These are phyloP conservation scores for Coriaria nepalensis DNA, from an alignment of 306 rosid genomes.

Conservation along the genomic window DNA sequence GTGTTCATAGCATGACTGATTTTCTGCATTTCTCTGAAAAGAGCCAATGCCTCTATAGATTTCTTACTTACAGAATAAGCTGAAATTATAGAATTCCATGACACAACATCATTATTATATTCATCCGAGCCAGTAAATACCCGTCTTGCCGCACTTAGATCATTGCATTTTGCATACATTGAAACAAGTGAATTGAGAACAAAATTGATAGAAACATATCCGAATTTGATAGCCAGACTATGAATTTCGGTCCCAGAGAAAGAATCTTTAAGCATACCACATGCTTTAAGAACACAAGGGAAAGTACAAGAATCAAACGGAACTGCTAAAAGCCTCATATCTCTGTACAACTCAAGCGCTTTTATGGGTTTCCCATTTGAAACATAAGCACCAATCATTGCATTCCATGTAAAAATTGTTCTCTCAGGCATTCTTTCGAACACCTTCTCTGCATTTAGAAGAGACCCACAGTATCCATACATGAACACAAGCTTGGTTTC, in stretches of 20 bases:
- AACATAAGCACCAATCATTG: conserved; percentile 52
- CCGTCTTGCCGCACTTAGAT: conserved; percentile 34
- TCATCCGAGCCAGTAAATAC: conserved; percentile 31
- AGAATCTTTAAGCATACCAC: conserved; percentile 20
- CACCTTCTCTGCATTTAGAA: conserved; percentile 30
- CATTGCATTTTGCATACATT: conserved; percentile 53
- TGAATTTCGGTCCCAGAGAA: conserved; percentile 41
- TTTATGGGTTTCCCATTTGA: conserved; percentile 31
- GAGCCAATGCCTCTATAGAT: conserved; percentile 32
- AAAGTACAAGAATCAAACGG: conserved; percentile 43
- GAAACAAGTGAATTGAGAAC: conserved; percentile 52
- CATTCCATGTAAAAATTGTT: conserved; percentile 66
- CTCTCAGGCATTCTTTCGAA: conserved; percentile 40
- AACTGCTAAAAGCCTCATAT: conserved; percentile 38
- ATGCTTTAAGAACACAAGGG: conserved; percentile 44
- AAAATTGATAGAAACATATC: conserved; percentile 29
- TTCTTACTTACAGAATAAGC: conserved; percentile 37
- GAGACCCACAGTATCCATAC: conserved; percentile 53
- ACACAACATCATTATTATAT: conserved; percentile 44
- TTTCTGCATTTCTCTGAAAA: conserved; percentile 42
- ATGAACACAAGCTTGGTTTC: conserved; percentile 42
- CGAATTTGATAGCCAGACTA: conserved; percentile 52
- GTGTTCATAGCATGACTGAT: conserved; percentile 26
- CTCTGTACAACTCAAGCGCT: conserved; percentile 36
- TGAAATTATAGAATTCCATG: conserved; percentile 62